Percentiles rank a stretch among this genome's conserved stretches.
Conservation (phyloP, 176 grass and related monocot species). For the Olyra latifolia region DNA sequence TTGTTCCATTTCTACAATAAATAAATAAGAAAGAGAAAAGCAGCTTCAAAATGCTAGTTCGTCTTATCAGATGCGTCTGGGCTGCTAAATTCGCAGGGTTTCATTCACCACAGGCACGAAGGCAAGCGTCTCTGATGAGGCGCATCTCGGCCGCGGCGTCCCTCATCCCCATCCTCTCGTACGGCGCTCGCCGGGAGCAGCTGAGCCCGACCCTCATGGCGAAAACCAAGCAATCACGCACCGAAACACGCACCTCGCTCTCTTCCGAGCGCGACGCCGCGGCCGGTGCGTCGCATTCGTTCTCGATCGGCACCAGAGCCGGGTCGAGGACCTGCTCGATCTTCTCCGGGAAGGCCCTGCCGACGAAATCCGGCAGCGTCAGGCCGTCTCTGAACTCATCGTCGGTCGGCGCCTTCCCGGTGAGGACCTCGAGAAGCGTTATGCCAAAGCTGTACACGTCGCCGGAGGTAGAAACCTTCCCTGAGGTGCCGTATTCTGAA, state of each 20-base stretch:
- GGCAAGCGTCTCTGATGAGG: constrained; percentile 17
- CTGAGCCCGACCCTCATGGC: constrained; percentile 17
- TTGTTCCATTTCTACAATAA: no score
- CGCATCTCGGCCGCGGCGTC: constrained; percentile 7
- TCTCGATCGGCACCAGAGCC: neutral
- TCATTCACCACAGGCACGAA: neutral
- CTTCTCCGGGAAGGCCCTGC: constrained; percentile 14
- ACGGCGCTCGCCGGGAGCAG: constrained; percentile 11
- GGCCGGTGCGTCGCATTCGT: neutral
- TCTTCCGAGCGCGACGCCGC: neutral
- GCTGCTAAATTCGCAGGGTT: neutral
- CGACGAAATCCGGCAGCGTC: constrained; percentile 25
- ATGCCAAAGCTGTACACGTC: constrained; percentile 59
- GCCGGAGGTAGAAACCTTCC: neutral
- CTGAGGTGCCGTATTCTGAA: constrained; percentile 45
- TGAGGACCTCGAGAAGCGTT: constrained; percentile 40
- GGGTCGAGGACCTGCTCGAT: constrained; percentile 35
- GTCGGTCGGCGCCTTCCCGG: constrained; percentile 21
- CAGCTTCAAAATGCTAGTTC: no score
- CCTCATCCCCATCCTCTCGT: constrained; percentile 28
- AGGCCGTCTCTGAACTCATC: constrained; percentile 2
- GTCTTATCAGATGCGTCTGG: no score
- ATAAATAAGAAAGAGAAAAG: no score
- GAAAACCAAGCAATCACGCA: constrained; percentile 22
- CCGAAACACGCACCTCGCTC: neutral